Percentiles rank a stretch among this genome's conserved stretches.
phyloP scores from a whole-genome alignment of 2,329 filamentous ascomycete genomes.

The Tolypocladium pustulatum region DNA sequence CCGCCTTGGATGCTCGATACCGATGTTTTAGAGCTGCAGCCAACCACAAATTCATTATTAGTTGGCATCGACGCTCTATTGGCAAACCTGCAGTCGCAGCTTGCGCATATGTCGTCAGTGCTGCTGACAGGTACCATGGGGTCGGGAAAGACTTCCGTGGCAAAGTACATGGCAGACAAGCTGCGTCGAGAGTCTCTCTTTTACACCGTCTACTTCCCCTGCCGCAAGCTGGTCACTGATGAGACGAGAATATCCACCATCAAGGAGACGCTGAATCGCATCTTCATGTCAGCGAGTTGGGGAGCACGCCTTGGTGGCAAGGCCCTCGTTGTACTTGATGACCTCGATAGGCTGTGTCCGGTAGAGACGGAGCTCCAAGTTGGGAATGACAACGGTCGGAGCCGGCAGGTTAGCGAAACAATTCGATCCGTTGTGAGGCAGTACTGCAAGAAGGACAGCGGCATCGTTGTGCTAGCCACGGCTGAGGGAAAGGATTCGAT shows the following conservation, averaged over 20 bases:
- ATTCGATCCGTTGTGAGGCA: conserved; percentile 74
- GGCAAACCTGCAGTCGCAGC: conserved; percentile 59
- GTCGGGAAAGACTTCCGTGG: conserved; percentile 77
- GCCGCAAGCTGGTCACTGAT: conserved; percentile 77
- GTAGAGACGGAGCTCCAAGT: conserved; percentile 91
- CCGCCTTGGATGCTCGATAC: conserved; percentile 44
- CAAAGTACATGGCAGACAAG: conserved; percentile 63
- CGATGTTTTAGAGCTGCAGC: conserved; percentile 39
- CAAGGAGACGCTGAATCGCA: conserved; percentile 73
- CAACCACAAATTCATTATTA: conserved; percentile 49
- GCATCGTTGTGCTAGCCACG: conserved; percentile 79
- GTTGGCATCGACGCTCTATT: conserved; percentile 79
- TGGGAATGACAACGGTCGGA: conserved; percentile 85
- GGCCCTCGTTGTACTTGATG: conserved; percentile 79
- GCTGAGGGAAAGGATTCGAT: conserved; percentile 88
- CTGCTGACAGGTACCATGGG: conserved; percentile 82
- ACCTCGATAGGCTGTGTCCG: conserved; percentile 86
- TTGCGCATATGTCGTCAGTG: conserved; percentile 80
- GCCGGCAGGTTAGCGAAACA: conserved; percentile 83
- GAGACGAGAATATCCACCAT: conserved; percentile 83
- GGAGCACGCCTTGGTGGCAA: conserved; percentile 77
- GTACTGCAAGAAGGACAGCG: conserved; percentile 69
- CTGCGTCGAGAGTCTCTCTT: conserved; percentile 66
- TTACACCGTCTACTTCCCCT: conserved; percentile 77
- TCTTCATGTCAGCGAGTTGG: conserved; percentile 89